Evolutionary conservation across 2,329 filamentous ascomycete species (phyloP).

Genomic region (Raffaelea ambrosiae): DNA sequence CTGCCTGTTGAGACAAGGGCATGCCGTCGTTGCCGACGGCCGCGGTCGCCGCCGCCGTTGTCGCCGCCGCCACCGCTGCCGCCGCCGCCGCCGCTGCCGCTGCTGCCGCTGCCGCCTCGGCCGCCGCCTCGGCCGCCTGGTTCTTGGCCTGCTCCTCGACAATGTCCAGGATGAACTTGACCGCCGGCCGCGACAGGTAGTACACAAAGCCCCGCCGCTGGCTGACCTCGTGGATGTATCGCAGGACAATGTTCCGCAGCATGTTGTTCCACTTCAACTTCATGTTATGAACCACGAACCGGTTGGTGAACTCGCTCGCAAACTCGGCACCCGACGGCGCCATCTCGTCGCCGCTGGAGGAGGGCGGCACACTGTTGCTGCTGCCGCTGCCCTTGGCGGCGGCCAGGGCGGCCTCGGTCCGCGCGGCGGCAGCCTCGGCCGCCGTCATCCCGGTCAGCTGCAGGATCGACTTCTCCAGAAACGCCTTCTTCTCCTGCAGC

Average conservation of each 20-base stretch:
- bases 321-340: constrained; percentile 65
- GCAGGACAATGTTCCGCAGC: constrained; percentile 87
- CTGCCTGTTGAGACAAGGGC: background rate
- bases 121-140: constrained; percentile 33
- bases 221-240: constrained; percentile 95
- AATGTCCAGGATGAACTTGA: constrained; percentile 97
- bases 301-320: constrained; percentile 92
- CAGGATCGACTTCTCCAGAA: constrained; percentile 49
- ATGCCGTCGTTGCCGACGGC: background rate
- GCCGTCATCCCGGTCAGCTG: constrained; percentile 32
- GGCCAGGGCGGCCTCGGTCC: background rate
- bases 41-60: background rate
- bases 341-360: too few species aligned
- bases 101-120: constrained; percentile 5
- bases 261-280: constrained; percentile 99
- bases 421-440: constrained; percentile 16
- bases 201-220: constrained; percentile 95
- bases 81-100: constrained; percentile 10
- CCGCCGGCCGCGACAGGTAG: constrained; percentile 88
- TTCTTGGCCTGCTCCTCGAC: constrained; percentile 85
- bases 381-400: background rate
- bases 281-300: constrained; percentile 95
- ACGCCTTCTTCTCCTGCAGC: constrained; percentile 48
- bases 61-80: background rate
- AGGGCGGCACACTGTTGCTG: background rate